These are phyloP conservation scores for Fraxinus velutina DNA, from an alignment of 305 asterid genomes.

Conservation along the genomic window DNA sequence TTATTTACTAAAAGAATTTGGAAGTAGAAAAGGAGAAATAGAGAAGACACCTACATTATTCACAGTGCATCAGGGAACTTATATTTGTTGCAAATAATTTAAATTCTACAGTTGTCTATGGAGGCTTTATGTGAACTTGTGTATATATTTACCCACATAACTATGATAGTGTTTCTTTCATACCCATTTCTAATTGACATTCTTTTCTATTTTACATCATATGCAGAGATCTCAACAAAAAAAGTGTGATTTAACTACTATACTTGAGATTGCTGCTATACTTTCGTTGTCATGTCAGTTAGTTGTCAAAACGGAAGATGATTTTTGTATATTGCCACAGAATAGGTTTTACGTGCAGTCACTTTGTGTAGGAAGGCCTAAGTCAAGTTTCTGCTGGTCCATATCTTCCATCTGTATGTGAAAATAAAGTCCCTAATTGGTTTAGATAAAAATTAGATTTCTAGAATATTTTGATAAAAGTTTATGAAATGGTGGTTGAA, in stretches of 20 bases:
- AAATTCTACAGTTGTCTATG: neutral
- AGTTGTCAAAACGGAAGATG: neutral
- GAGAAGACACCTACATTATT: neutral
- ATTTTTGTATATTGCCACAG: neutral
- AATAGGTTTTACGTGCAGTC: neutral
- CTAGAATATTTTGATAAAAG: too few species aligned
- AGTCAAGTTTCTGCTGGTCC: neutral
- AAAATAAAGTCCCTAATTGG: neutral
- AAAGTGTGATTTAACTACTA: neutral
- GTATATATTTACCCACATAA: neutral
- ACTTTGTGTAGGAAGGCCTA: neutral
- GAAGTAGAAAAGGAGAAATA: neutral
- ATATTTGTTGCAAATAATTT: neutral
- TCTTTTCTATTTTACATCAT: neutral
- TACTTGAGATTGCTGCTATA: conserved; percentile 1
- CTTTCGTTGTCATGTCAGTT: neutral
- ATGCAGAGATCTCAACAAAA: neutral
- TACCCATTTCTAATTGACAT: neutral
- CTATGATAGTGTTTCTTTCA: neutral
- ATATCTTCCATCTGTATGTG: neutral
- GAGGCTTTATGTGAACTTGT: neutral
- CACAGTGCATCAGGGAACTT: neutral
- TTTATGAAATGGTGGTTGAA: too few species aligned
- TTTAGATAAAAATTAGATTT: too few species aligned
- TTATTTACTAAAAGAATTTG: neutral